Conservation (phyloP, 202 grass and related monocot species). For the Dendrocalamus latiflorus region DNA sequence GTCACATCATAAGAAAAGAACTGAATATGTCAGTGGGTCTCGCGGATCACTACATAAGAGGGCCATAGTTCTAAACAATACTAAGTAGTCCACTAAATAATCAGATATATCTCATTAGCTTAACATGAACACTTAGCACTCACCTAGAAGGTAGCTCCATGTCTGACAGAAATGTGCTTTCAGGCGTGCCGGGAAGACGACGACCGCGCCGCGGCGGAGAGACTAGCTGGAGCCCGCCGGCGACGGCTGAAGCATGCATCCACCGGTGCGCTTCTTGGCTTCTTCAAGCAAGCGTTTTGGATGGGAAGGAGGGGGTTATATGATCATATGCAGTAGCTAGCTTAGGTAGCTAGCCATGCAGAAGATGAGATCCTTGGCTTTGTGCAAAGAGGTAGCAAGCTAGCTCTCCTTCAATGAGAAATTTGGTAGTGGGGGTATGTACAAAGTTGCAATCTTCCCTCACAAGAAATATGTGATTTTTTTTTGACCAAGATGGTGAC, state of each 20-base stretch:
- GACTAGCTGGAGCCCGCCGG: constrained; percentile 15
- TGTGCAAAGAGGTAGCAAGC: not conserved
- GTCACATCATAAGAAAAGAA: not conserved
- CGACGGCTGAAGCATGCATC: not conserved
- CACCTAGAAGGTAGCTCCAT: not conserved
- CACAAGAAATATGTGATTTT: constrained; percentile 2
- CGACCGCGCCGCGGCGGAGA: constrained; percentile 13
- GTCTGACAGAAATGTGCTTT: constrained; percentile 9
- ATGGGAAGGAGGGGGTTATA: not conserved
- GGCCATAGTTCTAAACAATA: not conserved
- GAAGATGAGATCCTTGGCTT: not conserved
- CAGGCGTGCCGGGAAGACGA: constrained; percentile 45
- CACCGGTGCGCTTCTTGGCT: not conserved
- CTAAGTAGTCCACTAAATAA: too few species aligned
- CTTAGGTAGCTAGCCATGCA: not conserved
- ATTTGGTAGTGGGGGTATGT: constrained; percentile 45
- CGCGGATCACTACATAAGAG: not conserved
- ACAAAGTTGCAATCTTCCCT: constrained; percentile 33
- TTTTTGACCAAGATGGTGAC: constrained; percentile 21
- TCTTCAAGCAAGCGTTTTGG: not conserved
- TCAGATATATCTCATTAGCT: not conserved
- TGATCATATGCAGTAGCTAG: not conserved
- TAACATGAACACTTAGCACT: not conserved
- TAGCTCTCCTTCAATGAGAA: constrained; percentile 13
- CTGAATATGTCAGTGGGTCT: not conserved